A percentile compares a stretch with the other conserved stretches of the same genome.
Conservation (phyloP, 1,284 basidiomycete genomes). For the Ustilago vetiveriae region DNA sequence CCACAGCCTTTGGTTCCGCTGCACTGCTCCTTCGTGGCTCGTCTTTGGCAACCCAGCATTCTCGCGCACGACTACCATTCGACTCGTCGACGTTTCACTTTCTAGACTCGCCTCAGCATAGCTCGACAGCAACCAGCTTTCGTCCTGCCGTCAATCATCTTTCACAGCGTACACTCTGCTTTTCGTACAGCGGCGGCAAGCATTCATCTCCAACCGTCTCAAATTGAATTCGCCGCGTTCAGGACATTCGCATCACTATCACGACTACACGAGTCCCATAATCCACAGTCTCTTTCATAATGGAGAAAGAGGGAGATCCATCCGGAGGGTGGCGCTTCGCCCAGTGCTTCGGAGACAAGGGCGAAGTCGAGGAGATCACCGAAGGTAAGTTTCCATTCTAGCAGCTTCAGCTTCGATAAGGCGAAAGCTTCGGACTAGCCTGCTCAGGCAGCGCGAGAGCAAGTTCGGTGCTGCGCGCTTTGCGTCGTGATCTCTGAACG, state of each 20-base stretch:
- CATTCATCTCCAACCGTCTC: not conserved
- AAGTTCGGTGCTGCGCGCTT: too few species aligned
- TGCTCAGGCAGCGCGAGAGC: too few species aligned
- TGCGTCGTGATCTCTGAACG: too few species aligned
- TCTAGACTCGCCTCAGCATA: not conserved
- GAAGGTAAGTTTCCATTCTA: constrained; percentile 76
- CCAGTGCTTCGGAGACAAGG: constrained; percentile 87
- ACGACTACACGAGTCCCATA: constrained; percentile 3
- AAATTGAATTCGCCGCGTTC: not conserved
- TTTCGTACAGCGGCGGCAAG: not conserved
- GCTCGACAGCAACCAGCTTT: too few species aligned
- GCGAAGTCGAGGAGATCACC: constrained; percentile 96
- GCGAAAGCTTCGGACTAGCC: too few species aligned
- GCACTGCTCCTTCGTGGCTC: constrained; percentile 6
- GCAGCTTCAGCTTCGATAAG: too few species aligned
- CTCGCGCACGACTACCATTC: not conserved
- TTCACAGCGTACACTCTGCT: not conserved
- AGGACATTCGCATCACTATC: not conserved
- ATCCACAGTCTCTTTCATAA: constrained; percentile 15
- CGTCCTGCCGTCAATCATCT: not conserved
- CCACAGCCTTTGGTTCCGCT: not conserved
- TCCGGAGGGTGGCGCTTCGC: constrained; percentile 87
- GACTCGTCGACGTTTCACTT: not conserved
- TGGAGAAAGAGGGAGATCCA: constrained; percentile 64
- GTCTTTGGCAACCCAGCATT: not conserved